phyloP scores from a whole-genome alignment of 768 basidiomycete genomes.

The Postia placenta region DNA sequence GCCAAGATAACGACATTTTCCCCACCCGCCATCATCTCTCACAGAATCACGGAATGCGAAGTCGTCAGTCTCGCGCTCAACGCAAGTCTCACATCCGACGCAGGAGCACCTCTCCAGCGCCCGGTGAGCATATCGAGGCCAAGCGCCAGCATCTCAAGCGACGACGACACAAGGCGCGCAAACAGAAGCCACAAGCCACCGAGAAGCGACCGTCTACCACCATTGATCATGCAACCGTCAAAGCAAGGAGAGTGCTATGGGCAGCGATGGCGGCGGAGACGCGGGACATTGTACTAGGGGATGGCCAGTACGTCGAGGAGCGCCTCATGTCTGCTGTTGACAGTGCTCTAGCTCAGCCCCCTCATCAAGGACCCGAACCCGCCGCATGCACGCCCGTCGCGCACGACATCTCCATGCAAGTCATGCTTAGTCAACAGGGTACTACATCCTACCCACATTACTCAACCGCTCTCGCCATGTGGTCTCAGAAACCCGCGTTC shows the following conservation, averaged over 20 bases:
- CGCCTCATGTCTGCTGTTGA: slow-evolving; percentile 17
- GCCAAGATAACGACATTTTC: too few species aligned
- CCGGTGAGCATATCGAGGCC: not conserved
- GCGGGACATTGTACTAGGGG: slow-evolving; percentile 30
- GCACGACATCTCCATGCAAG: slow-evolving; percentile 32
- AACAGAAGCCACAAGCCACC: too few species aligned
- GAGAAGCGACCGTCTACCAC: not conserved
- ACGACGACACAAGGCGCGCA: not conserved
- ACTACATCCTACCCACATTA: slow-evolving; percentile 37
- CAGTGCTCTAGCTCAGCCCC: slow-evolving; percentile 15
- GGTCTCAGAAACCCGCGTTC: slow-evolving; percentile 12
- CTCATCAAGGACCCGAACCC: slow-evolving; percentile 10
- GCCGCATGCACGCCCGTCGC: slow-evolving; percentile 8
- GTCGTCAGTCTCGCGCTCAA: not conserved
- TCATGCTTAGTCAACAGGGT: slow-evolving; percentile 29
- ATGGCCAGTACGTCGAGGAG: slow-evolving; percentile 35
- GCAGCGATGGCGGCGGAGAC: slow-evolving; percentile 30
- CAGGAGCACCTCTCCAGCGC: not conserved
- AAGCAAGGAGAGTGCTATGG: slow-evolving; percentile 22
- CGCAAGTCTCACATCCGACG: not conserved
- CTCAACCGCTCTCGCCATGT: slow-evolving; percentile 28
- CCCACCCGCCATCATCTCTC: too few species aligned
- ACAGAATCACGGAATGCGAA: not conserved
- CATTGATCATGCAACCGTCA: not conserved
- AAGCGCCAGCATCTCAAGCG: not conserved